Conservation (phyloP, 2,329 filamentous ascomycete species). For the Arachnomyces sp. region DNA sequence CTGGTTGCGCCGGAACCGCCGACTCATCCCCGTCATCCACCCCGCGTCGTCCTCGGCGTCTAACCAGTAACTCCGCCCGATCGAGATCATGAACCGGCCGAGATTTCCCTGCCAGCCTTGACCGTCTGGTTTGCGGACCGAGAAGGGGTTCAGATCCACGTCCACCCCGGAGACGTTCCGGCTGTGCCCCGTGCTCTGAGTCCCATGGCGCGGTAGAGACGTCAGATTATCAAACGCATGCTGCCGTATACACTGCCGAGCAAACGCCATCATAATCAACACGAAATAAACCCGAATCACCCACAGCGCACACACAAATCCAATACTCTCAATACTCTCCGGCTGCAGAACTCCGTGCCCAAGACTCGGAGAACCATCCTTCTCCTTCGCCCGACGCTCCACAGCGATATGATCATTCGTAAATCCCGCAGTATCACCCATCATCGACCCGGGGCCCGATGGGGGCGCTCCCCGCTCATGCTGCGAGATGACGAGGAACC, state of each 20-base stretch:
- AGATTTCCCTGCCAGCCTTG: conserved; percentile 70
- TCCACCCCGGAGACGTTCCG: conserved; percentile 39
- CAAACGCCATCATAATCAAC: conserved; percentile 74
- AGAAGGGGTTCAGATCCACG: conserved; percentile 59
- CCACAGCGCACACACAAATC: conserved; percentile 65
- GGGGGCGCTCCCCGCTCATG: conserved; percentile 41
- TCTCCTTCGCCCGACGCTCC: conserved; percentile 24
- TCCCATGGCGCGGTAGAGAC: conserved; percentile 1
- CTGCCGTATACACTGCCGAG: conserved; percentile 65
- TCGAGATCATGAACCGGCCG: conserved; percentile 67
- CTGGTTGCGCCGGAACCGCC: conserved; percentile 47
- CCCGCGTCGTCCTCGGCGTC: conserved; percentile 54
- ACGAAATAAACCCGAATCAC: conserved; percentile 73
- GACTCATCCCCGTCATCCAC: conserved; percentile 58
- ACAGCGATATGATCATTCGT: conserved; percentile 48
- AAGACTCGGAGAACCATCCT: conserved; percentile 37
- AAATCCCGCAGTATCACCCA: conserved; percentile 57
- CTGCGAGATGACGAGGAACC: conserved; percentile 69
- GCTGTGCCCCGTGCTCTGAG: conserved; percentile 24
- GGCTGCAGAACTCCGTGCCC: conserved; percentile 58
- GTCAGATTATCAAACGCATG: conserved; percentile 49
- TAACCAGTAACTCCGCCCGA: conserved; percentile 74
- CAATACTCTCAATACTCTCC: conserved; percentile 66
- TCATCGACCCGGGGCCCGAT: conserved; percentile 45
- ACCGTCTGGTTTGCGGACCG: conserved; percentile 59